Conservation (phyloP, 2,329 filamentous ascomycete species). For the Microdochium paspali region DNA sequence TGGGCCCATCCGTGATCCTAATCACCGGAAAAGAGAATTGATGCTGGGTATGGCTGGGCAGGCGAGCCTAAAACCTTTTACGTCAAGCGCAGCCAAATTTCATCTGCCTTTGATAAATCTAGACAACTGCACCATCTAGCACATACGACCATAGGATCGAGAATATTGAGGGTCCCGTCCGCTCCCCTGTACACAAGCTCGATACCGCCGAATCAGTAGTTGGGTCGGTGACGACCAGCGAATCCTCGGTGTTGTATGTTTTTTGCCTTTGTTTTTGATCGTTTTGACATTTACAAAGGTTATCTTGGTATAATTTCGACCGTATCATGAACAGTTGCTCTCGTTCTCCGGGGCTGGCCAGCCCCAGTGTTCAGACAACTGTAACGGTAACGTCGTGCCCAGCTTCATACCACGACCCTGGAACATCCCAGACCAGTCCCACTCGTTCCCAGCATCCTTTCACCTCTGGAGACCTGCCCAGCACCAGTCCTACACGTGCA, state of each 20-base stretch:
- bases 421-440: slow-evolving; percentile 4
- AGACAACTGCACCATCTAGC: background rate
- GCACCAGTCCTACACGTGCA: slow-evolving; percentile 7
- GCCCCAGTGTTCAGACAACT: slow-evolving; percentile 7
- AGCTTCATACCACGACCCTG: slow-evolving; percentile 6
- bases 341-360: too few species aligned
- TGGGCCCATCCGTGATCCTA: too few species aligned
- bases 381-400: slow-evolving; percentile 6
- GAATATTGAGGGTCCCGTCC: background rate
- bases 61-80: too few species aligned
- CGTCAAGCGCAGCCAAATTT: too few species aligned
- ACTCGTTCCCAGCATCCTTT: slow-evolving; percentile 7
- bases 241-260: background rate
- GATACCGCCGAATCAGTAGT: background rate
- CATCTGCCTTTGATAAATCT: background rate
- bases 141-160: background rate
- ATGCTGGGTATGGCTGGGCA: too few species aligned
- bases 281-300: too few species aligned
- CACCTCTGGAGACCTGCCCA: slow-evolving; percentile 5
- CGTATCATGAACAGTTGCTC: too few species aligned
- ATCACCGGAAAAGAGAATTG: too few species aligned
- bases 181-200: background rate
- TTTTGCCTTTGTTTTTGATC: background rate
- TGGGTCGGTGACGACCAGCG: background rate
- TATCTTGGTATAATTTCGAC: too few species aligned